Evolutionary conservation across 805 yeast genomes (phyloP).

Genomic region (Monosporozyma yasuniensis): DNA sequence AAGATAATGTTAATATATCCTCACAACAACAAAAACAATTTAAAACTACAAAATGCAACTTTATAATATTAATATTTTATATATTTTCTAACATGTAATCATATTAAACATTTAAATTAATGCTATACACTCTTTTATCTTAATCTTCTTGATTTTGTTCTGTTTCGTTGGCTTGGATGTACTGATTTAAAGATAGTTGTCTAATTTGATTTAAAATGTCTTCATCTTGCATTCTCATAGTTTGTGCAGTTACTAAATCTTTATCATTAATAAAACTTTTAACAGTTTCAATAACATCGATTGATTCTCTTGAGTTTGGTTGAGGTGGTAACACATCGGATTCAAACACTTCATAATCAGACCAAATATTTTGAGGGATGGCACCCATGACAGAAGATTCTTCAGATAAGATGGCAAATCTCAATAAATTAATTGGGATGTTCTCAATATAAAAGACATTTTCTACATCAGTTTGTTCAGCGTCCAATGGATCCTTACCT

Average conservation of each 20-base stretch:
- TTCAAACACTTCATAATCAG: slow-evolving; percentile 51
- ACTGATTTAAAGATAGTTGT: slow-evolving; percentile 27
- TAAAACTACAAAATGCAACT: not conserved
- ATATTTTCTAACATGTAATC: not conserved
- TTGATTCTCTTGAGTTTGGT: slow-evolving; percentile 27
- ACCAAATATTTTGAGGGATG: slow-evolving; percentile 56
- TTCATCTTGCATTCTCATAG: slow-evolving; percentile 29
- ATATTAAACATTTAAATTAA: too few relatives aligned
- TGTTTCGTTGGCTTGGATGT: slow-evolving; percentile 20
- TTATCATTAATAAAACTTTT: slow-evolving; percentile 29
- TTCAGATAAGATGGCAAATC: slow-evolving; percentile 63
- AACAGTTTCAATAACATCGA: slow-evolving; percentile 31
- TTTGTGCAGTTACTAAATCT: slow-evolving; percentile 20
- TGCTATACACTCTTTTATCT: too few relatives aligned
- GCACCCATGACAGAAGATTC: slow-evolving; percentile 65
- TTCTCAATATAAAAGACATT: slow-evolving; percentile 20
- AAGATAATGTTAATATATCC: not conserved
- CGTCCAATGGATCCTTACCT: not conserved
- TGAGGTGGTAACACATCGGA: slow-evolving; percentile 67
- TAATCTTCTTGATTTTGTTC: slow-evolving; percentile 1
- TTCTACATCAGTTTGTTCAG: not conserved
- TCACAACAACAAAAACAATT: not conserved
- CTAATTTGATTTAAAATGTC: slow-evolving; percentile 24
- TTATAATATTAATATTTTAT: not conserved
- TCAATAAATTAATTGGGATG: slow-evolving; percentile 51